Evolutionary conservation across 1,139 yeast genomes (phyloP), one percentile per base, ranked within the genome.

Genomic region (Trichomonascaceae sp.): DNA sequence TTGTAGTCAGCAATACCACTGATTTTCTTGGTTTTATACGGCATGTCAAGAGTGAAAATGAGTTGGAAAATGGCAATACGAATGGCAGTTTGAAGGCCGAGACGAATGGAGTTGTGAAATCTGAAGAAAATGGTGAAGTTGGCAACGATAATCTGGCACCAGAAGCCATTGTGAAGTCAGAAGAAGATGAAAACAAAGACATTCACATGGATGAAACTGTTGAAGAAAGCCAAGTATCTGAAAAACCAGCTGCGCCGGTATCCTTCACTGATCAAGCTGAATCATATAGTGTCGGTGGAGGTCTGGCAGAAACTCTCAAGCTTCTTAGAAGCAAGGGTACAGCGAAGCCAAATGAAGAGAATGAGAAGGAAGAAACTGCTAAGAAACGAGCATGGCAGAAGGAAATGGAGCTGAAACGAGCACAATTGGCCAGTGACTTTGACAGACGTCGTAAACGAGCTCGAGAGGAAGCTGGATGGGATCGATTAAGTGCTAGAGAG

Each of bases 231-330:
- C 17, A 19, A 15, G 48, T 9, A 12, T 15, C 27, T 17, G 13
- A 15, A 5, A 18, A 45, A 2, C 17, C 45, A 1, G 41, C 17
- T 38, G 58, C 58, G 5, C 49, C 57, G 2, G 27, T 10, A 8
- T 36, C 36, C 12, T 30, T 46, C 13, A 39, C 53, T 17, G 64
- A 60, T 2, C 17, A 36, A 15, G 57, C 58, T n/a, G 53, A 61
- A 32, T 63, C 60, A 18, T 74, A 75, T 1, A 62, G 72, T 45
- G 76, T 81, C 55, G 69, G 70, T 36, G 74, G 76, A 19, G 85
- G 88, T 0, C 64, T 85, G 43, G 85, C 84, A 3, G 76, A 81
- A 2, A 79, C 90, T 0, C 72, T 87, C 52, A 73, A 73, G 51
- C 78, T 82, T 57, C 71, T 86, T 15, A 74, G 77, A 56, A 70